A percentile compares a stretch with the other conserved stretches of the same genome.
Conservation (phyloP, 176 grass and related monocot species). For the Luzula sylvatica region DNA sequence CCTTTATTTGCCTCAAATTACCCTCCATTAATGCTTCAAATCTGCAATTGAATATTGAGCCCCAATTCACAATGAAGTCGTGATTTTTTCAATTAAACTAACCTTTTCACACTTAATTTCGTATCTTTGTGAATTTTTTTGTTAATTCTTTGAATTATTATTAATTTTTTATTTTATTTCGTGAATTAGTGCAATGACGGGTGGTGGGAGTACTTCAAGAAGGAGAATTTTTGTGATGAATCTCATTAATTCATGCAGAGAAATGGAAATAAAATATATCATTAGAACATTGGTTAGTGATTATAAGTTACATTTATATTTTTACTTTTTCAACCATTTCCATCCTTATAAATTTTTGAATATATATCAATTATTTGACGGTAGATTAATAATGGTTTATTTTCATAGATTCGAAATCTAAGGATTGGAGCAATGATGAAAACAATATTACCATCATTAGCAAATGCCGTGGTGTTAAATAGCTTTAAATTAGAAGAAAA, state of each 20-base stretch:
- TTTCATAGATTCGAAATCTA: slow-evolving; percentile 69
- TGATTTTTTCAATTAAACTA: neutral
- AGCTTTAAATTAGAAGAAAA: slow-evolving; percentile 15
- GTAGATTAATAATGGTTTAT: slow-evolving; percentile 8
- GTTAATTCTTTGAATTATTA: slow-evolving; percentile 4
- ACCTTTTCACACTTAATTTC: neutral
- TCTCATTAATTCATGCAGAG: slow-evolving; percentile 87
- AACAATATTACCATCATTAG: slow-evolving; percentile 77
- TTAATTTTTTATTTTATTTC: slow-evolving; percentile 24
- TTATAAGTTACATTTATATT: neutral
- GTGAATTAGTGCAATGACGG: slow-evolving; percentile 58
- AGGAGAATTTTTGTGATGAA: slow-evolving; percentile 74
- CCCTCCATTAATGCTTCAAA: neutral
- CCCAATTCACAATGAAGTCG: neutral
- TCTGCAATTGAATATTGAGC: neutral
- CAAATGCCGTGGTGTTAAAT: slow-evolving; percentile 81
- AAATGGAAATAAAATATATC: slow-evolving; percentile 96
- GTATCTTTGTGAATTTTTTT: neutral
- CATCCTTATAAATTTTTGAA: neutral
- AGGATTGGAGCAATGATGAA: slow-evolving; percentile 97
- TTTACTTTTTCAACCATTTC: neutral
- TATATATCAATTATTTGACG: neutral
- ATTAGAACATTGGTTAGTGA: slow-evolving; percentile 79
- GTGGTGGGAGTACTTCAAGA: slow-evolving; percentile 65
- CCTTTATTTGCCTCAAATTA: neutral